phyloP scores from a whole-genome alignment of 2,329 filamentous ascomycete genomes.

The Colletotrichum godetiae region DNA sequence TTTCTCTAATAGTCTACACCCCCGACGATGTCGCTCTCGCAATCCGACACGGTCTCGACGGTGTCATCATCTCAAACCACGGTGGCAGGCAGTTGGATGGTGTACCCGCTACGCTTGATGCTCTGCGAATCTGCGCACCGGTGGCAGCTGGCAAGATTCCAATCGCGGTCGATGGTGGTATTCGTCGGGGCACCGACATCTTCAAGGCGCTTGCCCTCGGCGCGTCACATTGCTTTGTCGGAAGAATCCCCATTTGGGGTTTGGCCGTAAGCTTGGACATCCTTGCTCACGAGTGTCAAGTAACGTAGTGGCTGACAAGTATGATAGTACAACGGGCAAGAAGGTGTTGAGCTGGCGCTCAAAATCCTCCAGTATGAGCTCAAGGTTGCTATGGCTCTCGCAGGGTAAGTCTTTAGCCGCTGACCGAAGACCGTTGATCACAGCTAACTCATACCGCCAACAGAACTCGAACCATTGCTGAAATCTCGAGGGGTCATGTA shows the following conservation, averaged over 20 bases:
- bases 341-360: slow-evolving; percentile 54
- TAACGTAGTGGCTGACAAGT: background rate
- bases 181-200: slow-evolving; percentile 64
- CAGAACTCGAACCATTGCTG: slow-evolving; percentile 29
- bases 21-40: slow-evolving; percentile 54
- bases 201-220: slow-evolving; percentile 66
- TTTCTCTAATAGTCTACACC: slow-evolving; percentile 41
- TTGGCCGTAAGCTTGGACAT: background rate
- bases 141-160: slow-evolving; percentile 43
- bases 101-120: slow-evolving; percentile 41
- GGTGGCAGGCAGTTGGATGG: slow-evolving; percentile 68
- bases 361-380: slow-evolving; percentile 52
- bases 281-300: background rate
- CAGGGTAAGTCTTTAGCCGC: background rate
- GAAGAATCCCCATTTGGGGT: slow-evolving; percentile 23
- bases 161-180: slow-evolving; percentile 69
- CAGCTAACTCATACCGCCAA: slow-evolving; percentile 14
- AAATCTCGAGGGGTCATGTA: slow-evolving; percentile 33
- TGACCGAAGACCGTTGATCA: no score
- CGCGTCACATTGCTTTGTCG: slow-evolving; percentile 42
- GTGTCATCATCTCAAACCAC: slow-evolving; percentile 77
- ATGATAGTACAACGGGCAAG: slow-evolving; percentile 43
- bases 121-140: slow-evolving; percentile 61
- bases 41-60: slow-evolving; percentile 64
- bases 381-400: slow-evolving; percentile 41